Conservation (phyloP, 139 green algal genomes). For the Chlamydomonas sp. region DNA sequence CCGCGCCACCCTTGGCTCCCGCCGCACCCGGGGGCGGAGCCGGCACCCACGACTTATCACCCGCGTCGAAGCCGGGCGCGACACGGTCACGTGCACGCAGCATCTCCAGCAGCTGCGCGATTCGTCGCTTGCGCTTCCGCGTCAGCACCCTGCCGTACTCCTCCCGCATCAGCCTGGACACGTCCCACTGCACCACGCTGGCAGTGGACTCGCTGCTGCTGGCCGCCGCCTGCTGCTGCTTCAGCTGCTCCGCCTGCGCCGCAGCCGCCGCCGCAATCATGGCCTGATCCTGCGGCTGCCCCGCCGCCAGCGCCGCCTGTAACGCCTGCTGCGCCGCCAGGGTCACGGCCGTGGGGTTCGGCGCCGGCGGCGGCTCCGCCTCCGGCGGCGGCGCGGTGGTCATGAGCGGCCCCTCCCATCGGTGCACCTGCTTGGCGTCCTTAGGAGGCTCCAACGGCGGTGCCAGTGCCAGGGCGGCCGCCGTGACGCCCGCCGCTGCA, state of each 20-base stretch:
- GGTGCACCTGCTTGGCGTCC: conserved; percentile 12
- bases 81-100: conserved; percentile 8
- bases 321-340: background rate
- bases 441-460: conserved; percentile 17
- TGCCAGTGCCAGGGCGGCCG: background rate
- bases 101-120: conserved; percentile 31
- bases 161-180: conserved; percentile 7
- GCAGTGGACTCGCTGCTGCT: background rate
- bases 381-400: background rate
- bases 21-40: background rate
- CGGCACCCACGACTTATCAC: background rate
- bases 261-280: conserved; percentile 27
- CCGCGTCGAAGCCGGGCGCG: conserved; percentile 15
- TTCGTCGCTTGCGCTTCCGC: conserved; percentile 39
- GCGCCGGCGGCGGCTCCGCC: background rate
- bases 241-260: background rate
- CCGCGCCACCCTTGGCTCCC: background rate
- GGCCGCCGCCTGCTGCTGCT: background rate
- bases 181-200: conserved; percentile 33
- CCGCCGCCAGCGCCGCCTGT: background rate
- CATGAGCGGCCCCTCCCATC: background rate
- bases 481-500: conserved; percentile 7
- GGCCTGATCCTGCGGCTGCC: conserved; percentile 8
- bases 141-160: conserved; percentile 15
- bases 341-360: background rate